Evolutionary conservation across 106 monocot species (phyloP).

Genomic region (Apostasia ramifera): DNA sequence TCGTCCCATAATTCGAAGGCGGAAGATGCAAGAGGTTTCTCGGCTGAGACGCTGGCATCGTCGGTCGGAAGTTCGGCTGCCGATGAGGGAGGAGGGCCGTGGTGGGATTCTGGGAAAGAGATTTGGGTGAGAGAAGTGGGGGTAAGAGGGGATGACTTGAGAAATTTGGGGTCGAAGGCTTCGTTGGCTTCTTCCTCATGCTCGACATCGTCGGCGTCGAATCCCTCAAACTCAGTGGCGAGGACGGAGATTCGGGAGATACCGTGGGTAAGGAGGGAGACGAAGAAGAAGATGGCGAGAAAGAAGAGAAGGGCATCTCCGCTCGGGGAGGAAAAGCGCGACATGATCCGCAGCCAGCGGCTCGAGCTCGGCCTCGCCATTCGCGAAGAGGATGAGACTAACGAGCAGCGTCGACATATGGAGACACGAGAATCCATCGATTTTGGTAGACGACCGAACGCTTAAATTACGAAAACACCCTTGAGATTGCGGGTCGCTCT

Average conservation of each 20-base stretch:
- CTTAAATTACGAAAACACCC: too few relatives aligned
- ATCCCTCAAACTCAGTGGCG: slow-evolving; percentile 26
- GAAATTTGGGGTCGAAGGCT: not conserved
- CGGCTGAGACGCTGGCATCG: slow-evolving; percentile 1
- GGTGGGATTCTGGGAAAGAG: slow-evolving; percentile 5
- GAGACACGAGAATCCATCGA: too few relatives aligned
- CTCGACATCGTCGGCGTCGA: slow-evolving; percentile 20
- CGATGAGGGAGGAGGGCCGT: slow-evolving; percentile 16
- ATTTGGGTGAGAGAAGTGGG: slow-evolving; percentile 9
- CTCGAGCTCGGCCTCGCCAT: slow-evolving; percentile 11
- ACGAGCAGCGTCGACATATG: too few relatives aligned
- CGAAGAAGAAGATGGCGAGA: slow-evolving; percentile 7
- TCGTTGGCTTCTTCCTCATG: slow-evolving; percentile 9
- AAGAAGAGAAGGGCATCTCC: slow-evolving; percentile 15
- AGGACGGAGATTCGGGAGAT: slow-evolving; percentile 9
- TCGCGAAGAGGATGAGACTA: too few relatives aligned
- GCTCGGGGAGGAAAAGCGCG: not conserved
- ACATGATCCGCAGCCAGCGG: not conserved
- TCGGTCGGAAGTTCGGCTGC: slow-evolving; percentile 18
- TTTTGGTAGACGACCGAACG: too few relatives aligned
- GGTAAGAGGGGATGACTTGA: not conserved
- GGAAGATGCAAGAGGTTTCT: slow-evolving; percentile 12
- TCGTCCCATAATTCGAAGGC: slow-evolving; percentile 68
- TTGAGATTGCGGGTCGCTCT: too few relatives aligned
- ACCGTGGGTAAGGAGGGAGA: slow-evolving; percentile 12